Evolutionary conservation across 106 monocot species (phyloP).

Genomic region (Allium sativum): DNA sequence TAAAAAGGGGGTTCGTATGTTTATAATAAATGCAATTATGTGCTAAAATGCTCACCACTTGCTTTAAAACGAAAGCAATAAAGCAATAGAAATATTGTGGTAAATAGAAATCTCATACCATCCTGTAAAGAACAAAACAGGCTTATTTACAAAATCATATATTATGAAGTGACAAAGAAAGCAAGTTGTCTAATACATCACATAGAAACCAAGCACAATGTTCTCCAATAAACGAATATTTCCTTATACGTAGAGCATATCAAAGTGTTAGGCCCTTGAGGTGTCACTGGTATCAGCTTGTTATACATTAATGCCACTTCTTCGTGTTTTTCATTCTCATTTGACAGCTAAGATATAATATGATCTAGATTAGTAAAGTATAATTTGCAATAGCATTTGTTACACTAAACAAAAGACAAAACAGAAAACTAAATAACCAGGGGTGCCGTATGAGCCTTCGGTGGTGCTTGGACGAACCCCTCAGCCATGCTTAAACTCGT

Average conservation of each 20-base stretch:
- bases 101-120: too few species aligned
- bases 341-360: not conserved
- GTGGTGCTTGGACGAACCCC: slow-evolving; percentile 51
- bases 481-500: slow-evolving; percentile 76
- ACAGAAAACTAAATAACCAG: slow-evolving; percentile 28
- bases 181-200: too few species aligned
- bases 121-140: too few species aligned
- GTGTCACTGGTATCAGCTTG: slow-evolving; percentile 39
- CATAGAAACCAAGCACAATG: too few species aligned
- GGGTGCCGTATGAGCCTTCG: slow-evolving; percentile 19
- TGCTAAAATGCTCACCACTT: too few species aligned
- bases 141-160: too few species aligned
- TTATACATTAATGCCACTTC: not conserved
- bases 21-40: too few species aligned
- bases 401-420: not conserved
- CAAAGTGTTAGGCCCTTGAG: slow-evolving; percentile 26
- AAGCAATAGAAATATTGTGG: too few species aligned
- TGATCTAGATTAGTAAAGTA: not conserved
- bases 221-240: not conserved
- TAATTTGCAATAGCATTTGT: not conserved
- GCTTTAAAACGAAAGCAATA: too few species aligned
- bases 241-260: slow-evolving; percentile 3
- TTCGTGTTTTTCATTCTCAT: not conserved
- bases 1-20: too few species aligned
- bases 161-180: too few species aligned